These are phyloP conservation scores for Trichoderma reesei DNA, from an alignment of 495 filamentous ascomycete genomes.

Conservation along the genomic window DNA sequence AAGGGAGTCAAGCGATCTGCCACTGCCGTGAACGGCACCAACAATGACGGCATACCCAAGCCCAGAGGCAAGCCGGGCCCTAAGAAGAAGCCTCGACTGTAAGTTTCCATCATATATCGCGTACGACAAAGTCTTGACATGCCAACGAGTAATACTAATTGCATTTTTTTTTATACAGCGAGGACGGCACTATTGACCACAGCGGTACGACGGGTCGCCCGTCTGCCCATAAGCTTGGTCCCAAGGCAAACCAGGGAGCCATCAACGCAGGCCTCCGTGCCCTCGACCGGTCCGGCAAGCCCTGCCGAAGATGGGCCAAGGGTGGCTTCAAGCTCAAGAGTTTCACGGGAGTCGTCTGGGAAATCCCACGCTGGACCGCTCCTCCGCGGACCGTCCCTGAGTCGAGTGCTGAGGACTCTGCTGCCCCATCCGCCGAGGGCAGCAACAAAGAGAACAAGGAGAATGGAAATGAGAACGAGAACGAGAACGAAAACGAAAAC, in stretches of 20 bases:
- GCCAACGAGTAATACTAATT: too few species aligned
- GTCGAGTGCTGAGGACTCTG: constrained; percentile 23
- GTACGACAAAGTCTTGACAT: too few species aligned
- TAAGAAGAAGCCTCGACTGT: constrained; percentile 92
- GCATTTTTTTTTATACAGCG: constrained; percentile 30
- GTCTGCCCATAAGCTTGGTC: constrained; percentile 69
- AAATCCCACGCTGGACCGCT: constrained; percentile 73
- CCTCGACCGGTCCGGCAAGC: constrained; percentile 78
- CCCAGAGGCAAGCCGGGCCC: constrained; percentile 79
- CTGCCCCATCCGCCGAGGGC: constrained; percentile 46
- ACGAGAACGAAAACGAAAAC: too few species aligned
- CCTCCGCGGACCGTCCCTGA: constrained; percentile 45
- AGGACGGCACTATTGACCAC: constrained; percentile 49
- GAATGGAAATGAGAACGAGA: constrained; percentile 40
- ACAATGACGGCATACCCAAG: constrained; percentile 51
- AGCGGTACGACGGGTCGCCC: constrained; percentile 26
- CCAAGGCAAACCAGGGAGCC: constrained; percentile 94
- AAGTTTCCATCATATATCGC: constrained; percentile 46
- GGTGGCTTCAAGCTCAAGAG: constrained; percentile 76
- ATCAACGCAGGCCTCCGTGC: constrained; percentile 95
- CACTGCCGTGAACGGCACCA: constrained; percentile 38
- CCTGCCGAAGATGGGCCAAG: constrained; percentile 84
- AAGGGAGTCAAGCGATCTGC: constrained; percentile 47
- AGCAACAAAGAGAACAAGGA: constrained; percentile 71
- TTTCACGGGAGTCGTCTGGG: constrained; percentile 86